These are phyloP conservation scores for Rosa hybrid DNA, from an alignment of 331 rosid genomes.

Conservation along the genomic window DNA sequence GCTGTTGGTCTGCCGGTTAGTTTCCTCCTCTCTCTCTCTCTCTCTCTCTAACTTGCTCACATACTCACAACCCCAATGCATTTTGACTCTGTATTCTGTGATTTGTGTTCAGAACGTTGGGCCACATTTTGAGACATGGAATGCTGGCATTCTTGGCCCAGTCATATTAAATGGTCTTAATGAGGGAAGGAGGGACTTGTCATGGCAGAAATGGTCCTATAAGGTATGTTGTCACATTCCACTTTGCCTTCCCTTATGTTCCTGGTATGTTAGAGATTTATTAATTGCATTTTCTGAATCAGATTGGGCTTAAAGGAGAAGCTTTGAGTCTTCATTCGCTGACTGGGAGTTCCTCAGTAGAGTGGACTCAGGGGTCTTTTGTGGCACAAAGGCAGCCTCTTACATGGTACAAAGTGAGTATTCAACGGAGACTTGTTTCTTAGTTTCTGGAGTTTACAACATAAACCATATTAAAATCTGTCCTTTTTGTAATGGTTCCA, in stretches of 20 bases:
- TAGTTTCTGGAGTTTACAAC: neutral
- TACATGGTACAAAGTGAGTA: conserved; percentile 91
- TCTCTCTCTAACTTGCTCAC: conserved; percentile 18
- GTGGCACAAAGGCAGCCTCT: conserved; percentile 64
- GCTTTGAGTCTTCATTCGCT: conserved; percentile 79
- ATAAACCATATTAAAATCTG: neutral
- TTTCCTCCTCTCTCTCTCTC: conserved; percentile 36
- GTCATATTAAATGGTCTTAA: conserved; percentile 70
- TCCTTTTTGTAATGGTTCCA: conserved; percentile 31
- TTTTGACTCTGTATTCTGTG: conserved; percentile 16
- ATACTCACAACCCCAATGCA: neutral
- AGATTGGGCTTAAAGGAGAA: conserved; percentile 96
- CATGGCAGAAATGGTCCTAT: conserved; percentile 95
- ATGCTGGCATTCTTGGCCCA: conserved; percentile 93
- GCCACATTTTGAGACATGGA: conserved; percentile 90
- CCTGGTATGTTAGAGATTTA: conserved; percentile 35
- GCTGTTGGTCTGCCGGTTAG: conserved; percentile 98
- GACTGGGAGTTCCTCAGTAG: conserved; percentile 76
- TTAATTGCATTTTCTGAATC: conserved; percentile 30
- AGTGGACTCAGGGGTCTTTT: conserved; percentile 63
- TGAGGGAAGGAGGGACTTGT: conserved; percentile 83
- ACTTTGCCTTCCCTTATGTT: conserved; percentile 13
- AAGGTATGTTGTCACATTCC: conserved; percentile 54
- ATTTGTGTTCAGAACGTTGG: conserved; percentile 74
- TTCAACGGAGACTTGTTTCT: neutral